Base-by-base conservation (phyloP, 1,284 basidiomycete genomes). In the Ceratobasidium sp. region DNA sequence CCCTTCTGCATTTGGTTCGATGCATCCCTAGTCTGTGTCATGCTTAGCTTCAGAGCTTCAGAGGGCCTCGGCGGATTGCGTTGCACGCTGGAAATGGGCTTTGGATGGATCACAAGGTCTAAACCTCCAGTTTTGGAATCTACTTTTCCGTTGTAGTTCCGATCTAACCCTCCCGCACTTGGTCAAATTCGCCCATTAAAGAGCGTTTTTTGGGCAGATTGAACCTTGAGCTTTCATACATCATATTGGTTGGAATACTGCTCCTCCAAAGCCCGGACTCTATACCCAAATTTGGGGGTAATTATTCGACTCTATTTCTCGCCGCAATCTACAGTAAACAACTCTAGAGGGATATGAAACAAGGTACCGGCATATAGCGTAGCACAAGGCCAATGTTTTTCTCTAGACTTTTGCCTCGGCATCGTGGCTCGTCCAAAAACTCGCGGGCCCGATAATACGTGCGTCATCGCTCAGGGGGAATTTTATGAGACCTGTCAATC, bases 401-500 rank as follows among this genome's bases (percentile, higher is more conserved):
- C 30, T 35, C 57, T 4, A 60, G 14, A 14, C 6, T 60, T 60
- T 60, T 60, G 10, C 27, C 57, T 60, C 14, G 27, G 10, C 14
- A 33, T 4, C 35, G 57, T 60, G 57, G 57, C 30, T 38, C 55
- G 23, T 18, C 35, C 18, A 10, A 30, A 14, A 12, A 30, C n/a
- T 7, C 6, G 23, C 55, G 55, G 55, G 18, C 35, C 27, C 27
- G n/a, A 59, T 10, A 59, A 18, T 23, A 59, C 35, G 55, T 59
- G 27, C 55, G 55, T 33, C 55, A 59, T 59, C 23, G 35, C 27
- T 30, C 18, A 59, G 23, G 55, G 55, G 55, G 55, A 8, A 59
- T 30, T 59, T 30, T 59, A 18, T 59, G 55, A 30, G 55, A 55
- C 23, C 35, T 59, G 55, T 23, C 55, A 59, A 59, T 59, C 27